Evolutionary conservation across 2,329 filamentous ascomycete genomes (phyloP), one percentile per base, ranked within the genome.

Genomic region (Penicillium fuscoglaucum): DNA sequence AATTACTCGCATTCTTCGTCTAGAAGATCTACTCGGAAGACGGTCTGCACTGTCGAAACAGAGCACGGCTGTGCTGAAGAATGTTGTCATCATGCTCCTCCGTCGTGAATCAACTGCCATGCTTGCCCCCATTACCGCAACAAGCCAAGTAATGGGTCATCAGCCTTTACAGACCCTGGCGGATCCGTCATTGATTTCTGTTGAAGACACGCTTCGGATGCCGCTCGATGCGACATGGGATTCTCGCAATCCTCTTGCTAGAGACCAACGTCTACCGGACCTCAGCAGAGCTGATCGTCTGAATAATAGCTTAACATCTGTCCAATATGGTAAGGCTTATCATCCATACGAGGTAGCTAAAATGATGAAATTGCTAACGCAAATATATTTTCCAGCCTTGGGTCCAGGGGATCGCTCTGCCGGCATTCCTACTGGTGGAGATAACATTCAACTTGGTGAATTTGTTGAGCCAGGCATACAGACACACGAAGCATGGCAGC

Each of bases 1-100:
- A 8, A 73, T 80, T 24, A 75, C 76, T 6, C 72, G 77, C 4
- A 78, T 78, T n/a, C 68, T 78, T 35, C 70, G 74, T 17, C 58
- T 79, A 1, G 76, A 78, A 28, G 72, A 77, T 41, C 61, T 75
- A 8, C 62, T 78, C 7, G 72, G 72, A 0, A 68, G 62, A 19
- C 65, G 71, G 33, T 72, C 72, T 2, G 69, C 69, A 3, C 55
- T 78, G 3, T 76, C 76, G 1, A 74, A 70, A 51, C 75, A 77
- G 50, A 74, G 68, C 43, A 69, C 64, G 0, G 39, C 52, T 2
- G 59, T 70, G 1, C 21, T 70, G 15, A 69, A 65, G 41, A 67
- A 69, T 21, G 65, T 70, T 3, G 60, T 68, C 7, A 65, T 60
- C 0, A 46, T 70, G 57, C 63, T 69, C 13, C 63, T 70, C 8